Conservation (phyloP, 108 stramenopile species). For the Poteriospumella lacustris region DNA sequence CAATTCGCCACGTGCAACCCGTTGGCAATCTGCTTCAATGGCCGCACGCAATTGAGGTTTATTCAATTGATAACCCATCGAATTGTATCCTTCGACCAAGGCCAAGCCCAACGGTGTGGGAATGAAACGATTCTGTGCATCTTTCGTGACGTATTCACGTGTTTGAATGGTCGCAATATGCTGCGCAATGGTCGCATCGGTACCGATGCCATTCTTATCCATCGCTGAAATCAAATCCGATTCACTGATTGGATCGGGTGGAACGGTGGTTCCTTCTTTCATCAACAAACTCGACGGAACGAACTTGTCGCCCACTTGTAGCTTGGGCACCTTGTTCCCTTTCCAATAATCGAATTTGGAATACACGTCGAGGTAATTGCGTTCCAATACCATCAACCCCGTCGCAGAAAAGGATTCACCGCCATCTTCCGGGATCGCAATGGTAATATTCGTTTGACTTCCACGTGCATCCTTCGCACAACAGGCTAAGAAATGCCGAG, state of each 20-base stretch:
- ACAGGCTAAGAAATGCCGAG: slow-evolving; percentile 94
- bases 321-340: slow-evolving; percentile 34
- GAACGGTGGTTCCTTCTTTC: slow-evolving; percentile 43
- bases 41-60: slow-evolving; percentile 78
- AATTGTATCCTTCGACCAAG: slow-evolving; percentile 83
- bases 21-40: slow-evolving; percentile 36
- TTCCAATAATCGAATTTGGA: slow-evolving; percentile 46
- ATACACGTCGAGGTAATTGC: slow-evolving; percentile 56
- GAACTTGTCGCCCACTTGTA: slow-evolving; percentile 30
- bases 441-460: slow-evolving; percentile 62
- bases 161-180: slow-evolving; percentile 54
- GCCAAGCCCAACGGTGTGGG: slow-evolving; percentile 79
- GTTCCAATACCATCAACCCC: slow-evolving; percentile 35
- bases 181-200: slow-evolving; percentile 60
- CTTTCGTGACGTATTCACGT: slow-evolving; percentile 39
- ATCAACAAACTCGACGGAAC: slow-evolving; percentile 30
- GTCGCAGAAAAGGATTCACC: slow-evolving; percentile 61
- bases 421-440: neutral
- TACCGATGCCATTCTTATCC: slow-evolving; percentile 58
- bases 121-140: slow-evolving; percentile 59
- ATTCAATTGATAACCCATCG: slow-evolving; percentile 87
- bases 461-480: slow-evolving; percentile 89
- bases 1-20: slow-evolving; percentile 32
- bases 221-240: slow-evolving; percentile 51
- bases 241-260: slow-evolving; percentile 51